Conservation (phyloP, 2,329 filamentous ascomycete species). For the Elsinoe fawcettii region DNA sequence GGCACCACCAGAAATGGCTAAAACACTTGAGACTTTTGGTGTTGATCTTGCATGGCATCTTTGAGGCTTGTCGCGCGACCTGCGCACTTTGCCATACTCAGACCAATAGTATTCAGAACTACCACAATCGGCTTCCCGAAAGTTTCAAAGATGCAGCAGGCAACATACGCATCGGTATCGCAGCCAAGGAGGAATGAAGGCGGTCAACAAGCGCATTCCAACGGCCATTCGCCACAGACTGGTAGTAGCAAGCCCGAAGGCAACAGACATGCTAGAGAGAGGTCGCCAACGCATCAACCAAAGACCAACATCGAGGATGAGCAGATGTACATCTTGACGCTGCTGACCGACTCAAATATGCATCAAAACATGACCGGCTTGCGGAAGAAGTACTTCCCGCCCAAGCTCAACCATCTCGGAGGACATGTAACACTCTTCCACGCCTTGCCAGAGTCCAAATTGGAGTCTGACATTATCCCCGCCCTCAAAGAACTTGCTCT, state of each 20-base stretch:
- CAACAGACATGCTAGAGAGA: background rate
- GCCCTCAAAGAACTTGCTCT: conserved; percentile 26
- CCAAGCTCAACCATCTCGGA: conserved; percentile 35
- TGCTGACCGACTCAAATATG: conserved; percentile 33
- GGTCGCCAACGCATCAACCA: conserved; percentile 5
- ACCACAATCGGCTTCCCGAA: background rate
- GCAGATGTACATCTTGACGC: conserved; percentile 35
- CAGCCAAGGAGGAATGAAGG: background rate
- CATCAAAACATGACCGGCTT: conserved; percentile 34
- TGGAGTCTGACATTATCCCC: conserved; percentile 30
- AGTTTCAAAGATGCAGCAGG: background rate
- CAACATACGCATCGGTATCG: background rate
- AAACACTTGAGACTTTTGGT: background rate
- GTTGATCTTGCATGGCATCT: background rate
- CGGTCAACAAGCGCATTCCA: background rate
- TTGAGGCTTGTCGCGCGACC: background rate
- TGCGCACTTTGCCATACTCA: background rate
- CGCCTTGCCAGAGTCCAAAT: conserved; percentile 36
- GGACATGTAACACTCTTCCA: conserved; percentile 42
- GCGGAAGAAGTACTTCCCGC: conserved; percentile 36
- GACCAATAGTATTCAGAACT: background rate
- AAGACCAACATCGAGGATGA: conserved; percentile 1
- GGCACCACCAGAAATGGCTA: background rate
- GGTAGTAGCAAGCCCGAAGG: background rate
- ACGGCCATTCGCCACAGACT: background rate